Evolutionary conservation across 139 green algal species (phyloP).

Genomic region (Auxenochlorella protothecoides): DNA sequence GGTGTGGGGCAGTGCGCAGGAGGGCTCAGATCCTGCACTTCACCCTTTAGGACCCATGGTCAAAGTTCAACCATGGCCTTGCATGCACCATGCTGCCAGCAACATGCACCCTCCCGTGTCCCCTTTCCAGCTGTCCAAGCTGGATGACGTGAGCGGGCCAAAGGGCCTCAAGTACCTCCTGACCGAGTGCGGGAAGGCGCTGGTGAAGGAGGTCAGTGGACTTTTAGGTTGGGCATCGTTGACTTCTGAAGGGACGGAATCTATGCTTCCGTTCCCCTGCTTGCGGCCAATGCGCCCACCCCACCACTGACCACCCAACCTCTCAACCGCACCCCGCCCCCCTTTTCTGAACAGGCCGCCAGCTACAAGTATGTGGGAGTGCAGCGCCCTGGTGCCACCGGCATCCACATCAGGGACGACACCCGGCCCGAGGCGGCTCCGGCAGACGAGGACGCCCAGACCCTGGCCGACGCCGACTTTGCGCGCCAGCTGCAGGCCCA

Average conservation of each 20-base stretch:
- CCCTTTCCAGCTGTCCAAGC: not conserved
- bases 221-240: not conserved
- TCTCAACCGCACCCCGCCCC: not conserved
- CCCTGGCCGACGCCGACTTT: conserved; percentile 61
- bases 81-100: no score
- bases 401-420: not conserved
- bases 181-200: conserved; percentile 13
- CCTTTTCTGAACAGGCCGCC: not conserved
- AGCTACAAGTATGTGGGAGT: conserved; percentile 23
- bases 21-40: no score
- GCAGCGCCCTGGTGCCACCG: not conserved
- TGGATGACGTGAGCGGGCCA: conserved; percentile 6
- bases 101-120: no score
- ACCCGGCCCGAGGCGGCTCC: not conserved
- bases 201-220: conserved; percentile 12
- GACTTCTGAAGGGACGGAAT: not conserved
- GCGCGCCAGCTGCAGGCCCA: conserved; percentile 69
- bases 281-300: not conserved
- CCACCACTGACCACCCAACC: not conserved
- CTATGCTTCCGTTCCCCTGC: not conserved
- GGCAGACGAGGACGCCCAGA: conserved; percentile 9
- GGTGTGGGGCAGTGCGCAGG: no score
- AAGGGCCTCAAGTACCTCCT: conserved; percentile 18
- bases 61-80: no score
- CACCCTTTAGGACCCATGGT: no score